These are phyloP conservation scores for Geranium rotundifolium DNA, from an alignment of 345 rosid genomes.

Conservation along the genomic window DNA sequence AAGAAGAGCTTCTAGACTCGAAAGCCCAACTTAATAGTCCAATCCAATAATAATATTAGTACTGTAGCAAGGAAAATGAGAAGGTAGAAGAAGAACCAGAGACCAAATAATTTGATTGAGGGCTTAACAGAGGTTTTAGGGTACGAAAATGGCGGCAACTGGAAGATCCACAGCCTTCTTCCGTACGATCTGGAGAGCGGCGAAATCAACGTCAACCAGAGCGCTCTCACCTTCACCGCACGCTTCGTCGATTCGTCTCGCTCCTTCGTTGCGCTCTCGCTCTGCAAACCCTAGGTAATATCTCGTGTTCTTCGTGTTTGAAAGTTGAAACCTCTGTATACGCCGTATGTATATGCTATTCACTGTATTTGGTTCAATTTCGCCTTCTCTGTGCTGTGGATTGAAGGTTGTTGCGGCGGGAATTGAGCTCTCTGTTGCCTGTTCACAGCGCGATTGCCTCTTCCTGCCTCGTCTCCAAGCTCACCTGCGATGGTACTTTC, in stretches of 20 bases:
- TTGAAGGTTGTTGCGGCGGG: constrained; percentile 45
- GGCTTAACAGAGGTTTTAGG: constrained; percentile 30
- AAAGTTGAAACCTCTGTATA: neutral
- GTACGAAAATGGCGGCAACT: constrained; percentile 14
- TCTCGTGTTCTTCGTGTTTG: neutral
- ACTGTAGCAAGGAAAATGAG: too few species aligned
- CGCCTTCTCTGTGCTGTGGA: constrained; percentile 10
- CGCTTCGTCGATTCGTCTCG: constrained; percentile 17
- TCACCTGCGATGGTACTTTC: constrained; percentile 34
- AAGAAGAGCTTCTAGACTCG: too few species aligned
- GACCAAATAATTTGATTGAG: too few species aligned
- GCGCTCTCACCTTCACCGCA: constrained; percentile 21
- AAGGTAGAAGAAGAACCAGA: too few species aligned
- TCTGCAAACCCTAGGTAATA: constrained; percentile 19
- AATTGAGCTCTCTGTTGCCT: constrained; percentile 51
- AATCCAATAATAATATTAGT: too few species aligned
- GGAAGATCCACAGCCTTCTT: constrained; percentile 38
- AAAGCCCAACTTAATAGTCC: too few species aligned
- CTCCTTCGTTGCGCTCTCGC: constrained; percentile 11
- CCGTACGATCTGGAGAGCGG: constrained; percentile 25
- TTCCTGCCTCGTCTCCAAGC: constrained; percentile 66
- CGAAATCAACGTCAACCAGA: constrained; percentile 14
- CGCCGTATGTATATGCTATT: neutral
- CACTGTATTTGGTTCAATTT: neutral
- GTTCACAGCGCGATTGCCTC: constrained; percentile 52